These are phyloP conservation scores for barley (Hordeum vulgare) DNA, from an alignment of 176 grass and related monocot species.

Conservation along the genomic window MorexV3_pseudomolecules_assembly NC_058521.1:516898848-516899347, in stretches of 20 bases:
- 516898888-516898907: neutral
- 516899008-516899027: constrained; percentile 81
- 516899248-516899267: constrained; percentile 1
- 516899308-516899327: neutral
- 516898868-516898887: constrained; percentile 6
- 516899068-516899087: constrained; percentile 50
- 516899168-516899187: constrained; percentile 3
- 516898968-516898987: constrained; percentile 91
- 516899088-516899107: neutral
- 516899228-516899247: neutral
- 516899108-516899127: neutral
- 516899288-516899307: neutral
- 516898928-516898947: constrained; percentile 10
- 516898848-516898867: neutral
- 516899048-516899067: constrained; percentile 78
- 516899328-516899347: neutral
- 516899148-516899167: neutral
- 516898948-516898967: constrained; percentile 57
- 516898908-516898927: neutral
- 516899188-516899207: constrained; percentile 19
- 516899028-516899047: constrained; percentile 47
- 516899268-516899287: neutral
- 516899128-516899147: neutral
- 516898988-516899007: constrained; percentile 82
- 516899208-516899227: neutral